Evolutionary conservation across 1,284 basidiomycete species (phyloP), one percentile per base, ranked within the genome.

Genomic region (Ceratobasidium papillatum): DNA sequence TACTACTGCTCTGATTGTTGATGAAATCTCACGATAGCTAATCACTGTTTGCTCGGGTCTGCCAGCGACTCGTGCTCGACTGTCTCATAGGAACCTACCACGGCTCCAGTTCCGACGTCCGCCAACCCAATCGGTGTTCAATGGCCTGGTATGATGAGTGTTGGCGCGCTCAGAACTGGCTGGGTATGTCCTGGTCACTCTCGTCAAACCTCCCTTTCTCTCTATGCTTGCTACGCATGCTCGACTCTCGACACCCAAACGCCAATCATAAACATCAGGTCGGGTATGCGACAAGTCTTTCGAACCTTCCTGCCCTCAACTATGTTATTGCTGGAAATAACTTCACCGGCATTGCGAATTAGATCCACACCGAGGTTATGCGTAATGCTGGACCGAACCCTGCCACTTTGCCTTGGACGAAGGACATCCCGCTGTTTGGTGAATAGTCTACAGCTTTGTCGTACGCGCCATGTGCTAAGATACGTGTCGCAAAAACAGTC

Each of bases 401-500:
- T 25, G 62, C 17, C 17, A 49, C 8, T 25, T 49, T 45, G 62
- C 62, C 62, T n/a, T 51, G 62, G 62, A 64, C 62, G 62, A 45
- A 43, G 30, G 62, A 64, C 36, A 64, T 49, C 32, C 51, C 62
- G 27, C 1, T 64, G 45, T 64, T 64, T 51, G 62, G 62, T 64
- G 25, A 32, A 45, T 62, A 32, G 62, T 62, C 3, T 17, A 7
- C 27, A 34, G 5, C 17, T 22, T n/a, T 62, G 36, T 62, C 1
- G 4, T 7, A 43, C 8, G n/a, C 12, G 12, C 8, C 3, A 9
- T 8, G 5, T 54, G 25, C 43, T 68, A 14, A 32, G 4, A 41
- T 45, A 19, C 17, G 5, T n/a, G n/a, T n/a, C n/a, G n/a, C 17
- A 25, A 22, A 30, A 32, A 27, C 34, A 90, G 89, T 88, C 17